Evolutionary conservation across 495 filamentous ascomycete species (phyloP).

Genomic region (Rhypophila decipiens): DNA sequence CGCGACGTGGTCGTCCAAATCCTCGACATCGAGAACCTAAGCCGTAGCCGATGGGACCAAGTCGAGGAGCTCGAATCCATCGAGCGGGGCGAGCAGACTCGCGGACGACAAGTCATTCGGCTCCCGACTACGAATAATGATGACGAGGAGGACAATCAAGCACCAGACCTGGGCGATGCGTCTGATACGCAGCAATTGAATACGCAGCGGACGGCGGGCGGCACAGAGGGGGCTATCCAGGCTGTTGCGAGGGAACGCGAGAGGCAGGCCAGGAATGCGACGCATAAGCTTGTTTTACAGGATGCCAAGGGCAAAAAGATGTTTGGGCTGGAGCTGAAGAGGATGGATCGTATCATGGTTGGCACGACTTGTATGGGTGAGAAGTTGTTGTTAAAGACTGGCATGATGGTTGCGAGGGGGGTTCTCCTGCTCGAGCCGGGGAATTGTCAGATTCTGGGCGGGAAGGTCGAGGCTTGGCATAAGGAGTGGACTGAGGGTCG

Average conservation of each 20-base stretch:
- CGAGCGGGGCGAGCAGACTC: constrained; percentile 74
- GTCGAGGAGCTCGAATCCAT: constrained; percentile 78
- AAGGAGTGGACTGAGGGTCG: constrained; percentile 67
- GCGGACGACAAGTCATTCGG: constrained; percentile 77
- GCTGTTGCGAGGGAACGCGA: background rate
- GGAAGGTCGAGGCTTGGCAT: constrained; percentile 79
- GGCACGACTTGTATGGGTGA: constrained; percentile 66
- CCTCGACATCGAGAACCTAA: constrained; percentile 75
- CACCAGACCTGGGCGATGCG: constrained; percentile 12
- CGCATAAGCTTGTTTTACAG: constrained; percentile 77
- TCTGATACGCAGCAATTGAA: background rate
- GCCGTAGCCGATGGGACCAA: constrained; percentile 71
- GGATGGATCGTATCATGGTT: constrained; percentile 57
- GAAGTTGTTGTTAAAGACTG: constrained; percentile 67
- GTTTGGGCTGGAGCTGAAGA: constrained; percentile 66
- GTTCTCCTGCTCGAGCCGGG: constrained; percentile 67
- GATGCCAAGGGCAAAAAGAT: constrained; percentile 65
- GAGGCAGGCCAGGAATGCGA: constrained; percentile 39
- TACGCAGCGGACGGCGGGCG: background rate
- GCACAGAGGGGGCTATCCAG: background rate
- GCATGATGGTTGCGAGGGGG: constrained; percentile 61
- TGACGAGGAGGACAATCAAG: constrained; percentile 20
- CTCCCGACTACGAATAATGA: constrained; percentile 46
- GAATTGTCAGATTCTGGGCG: constrained; percentile 63
- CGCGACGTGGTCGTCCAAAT: constrained; percentile 71